Conservation (phyloP, 371 early-diverging fungal genomes). For the Thermomucor indicae-seudaticae region DNA sequence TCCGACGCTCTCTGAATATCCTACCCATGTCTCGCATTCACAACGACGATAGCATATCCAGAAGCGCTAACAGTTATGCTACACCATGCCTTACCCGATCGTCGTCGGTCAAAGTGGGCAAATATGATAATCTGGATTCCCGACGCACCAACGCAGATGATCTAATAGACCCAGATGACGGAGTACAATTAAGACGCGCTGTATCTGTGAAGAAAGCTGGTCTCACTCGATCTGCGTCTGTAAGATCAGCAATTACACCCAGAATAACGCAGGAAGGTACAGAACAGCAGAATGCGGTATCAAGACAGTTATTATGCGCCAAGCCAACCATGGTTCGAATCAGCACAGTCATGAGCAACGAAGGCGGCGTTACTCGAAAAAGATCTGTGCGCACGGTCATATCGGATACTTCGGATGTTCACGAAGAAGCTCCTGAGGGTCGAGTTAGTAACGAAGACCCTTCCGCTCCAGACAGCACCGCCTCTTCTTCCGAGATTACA, state of each 20-base stretch:
- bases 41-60: not conserved
- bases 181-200: slow-evolving; percentile 15
- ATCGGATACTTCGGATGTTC: not conserved
- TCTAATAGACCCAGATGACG: slow-evolving; percentile 6
- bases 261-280: too few species aligned
- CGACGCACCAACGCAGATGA: not conserved
- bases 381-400: slow-evolving; percentile 19
- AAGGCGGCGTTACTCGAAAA: slow-evolving; percentile 17
- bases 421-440: too few species aligned
- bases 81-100: slow-evolving; percentile 14
- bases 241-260: slow-evolving; percentile 1
- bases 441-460: too few species aligned
- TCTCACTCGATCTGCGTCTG: slow-evolving; percentile 6
- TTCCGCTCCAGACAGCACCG: too few species aligned
- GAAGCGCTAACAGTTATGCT: not conserved
- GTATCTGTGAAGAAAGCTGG: slow-evolving; percentile 24
- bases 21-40: not conserved
- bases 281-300: not conserved
- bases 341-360: slow-evolving; percentile 14
- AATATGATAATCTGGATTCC: slow-evolving; percentile 21
- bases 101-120: slow-evolving; percentile 31
- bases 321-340: slow-evolving; percentile 27
- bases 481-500: too few species aligned
- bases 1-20: slow-evolving; percentile 30
- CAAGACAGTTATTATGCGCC: slow-evolving; percentile 10